Evolutionary conservation across 441 rosid species (phyloP).

Genomic region (Breynia disticha): DNA sequence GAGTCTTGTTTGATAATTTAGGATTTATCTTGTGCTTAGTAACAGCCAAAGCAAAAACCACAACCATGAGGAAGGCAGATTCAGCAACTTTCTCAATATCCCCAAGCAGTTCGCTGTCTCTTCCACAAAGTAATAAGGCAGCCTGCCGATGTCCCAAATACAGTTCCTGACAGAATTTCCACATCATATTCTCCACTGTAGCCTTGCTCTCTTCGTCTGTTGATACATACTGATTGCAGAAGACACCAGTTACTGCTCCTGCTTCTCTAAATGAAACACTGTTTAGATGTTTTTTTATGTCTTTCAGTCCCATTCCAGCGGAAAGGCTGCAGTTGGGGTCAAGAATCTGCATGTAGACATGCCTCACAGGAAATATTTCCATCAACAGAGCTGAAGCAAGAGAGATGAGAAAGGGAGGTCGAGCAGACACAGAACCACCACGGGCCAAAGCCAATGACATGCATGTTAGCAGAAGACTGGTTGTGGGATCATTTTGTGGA

Average conservation of each 20-base stretch:
- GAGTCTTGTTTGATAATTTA: slow-evolving; percentile 37
- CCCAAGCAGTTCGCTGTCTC: slow-evolving; percentile 42
- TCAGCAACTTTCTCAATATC: slow-evolving; percentile 75
- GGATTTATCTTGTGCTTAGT: slow-evolving; percentile 52
- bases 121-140: slow-evolving; percentile 51
- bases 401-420: slow-evolving; percentile 42
- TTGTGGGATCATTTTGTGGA: slow-evolving; percentile 15
- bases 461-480: slow-evolving; percentile 46
- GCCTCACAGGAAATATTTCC: slow-evolving; percentile 59
- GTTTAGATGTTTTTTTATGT: slow-evolving; percentile 47
- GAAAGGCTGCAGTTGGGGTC: slow-evolving; percentile 18
- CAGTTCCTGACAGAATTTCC: slow-evolving; percentile 71
- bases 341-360: slow-evolving; percentile 37
- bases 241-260: slow-evolving; percentile 61
- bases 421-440: slow-evolving; percentile 50
- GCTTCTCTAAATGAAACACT: slow-evolving; percentile 65
- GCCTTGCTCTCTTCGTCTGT: slow-evolving; percentile 49
- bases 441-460: slow-evolving; percentile 70
- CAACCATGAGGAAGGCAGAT: slow-evolving; percentile 91
- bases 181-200: slow-evolving; percentile 54
- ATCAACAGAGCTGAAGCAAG: slow-evolving; percentile 57
- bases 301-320: slow-evolving; percentile 21
- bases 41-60: slow-evolving; percentile 61
- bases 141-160: slow-evolving; percentile 60
- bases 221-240: slow-evolving; percentile 65